Conservation (phyloP, 2,329 filamentous ascomycete species). For the Sporothrix brasiliensis region DNA sequence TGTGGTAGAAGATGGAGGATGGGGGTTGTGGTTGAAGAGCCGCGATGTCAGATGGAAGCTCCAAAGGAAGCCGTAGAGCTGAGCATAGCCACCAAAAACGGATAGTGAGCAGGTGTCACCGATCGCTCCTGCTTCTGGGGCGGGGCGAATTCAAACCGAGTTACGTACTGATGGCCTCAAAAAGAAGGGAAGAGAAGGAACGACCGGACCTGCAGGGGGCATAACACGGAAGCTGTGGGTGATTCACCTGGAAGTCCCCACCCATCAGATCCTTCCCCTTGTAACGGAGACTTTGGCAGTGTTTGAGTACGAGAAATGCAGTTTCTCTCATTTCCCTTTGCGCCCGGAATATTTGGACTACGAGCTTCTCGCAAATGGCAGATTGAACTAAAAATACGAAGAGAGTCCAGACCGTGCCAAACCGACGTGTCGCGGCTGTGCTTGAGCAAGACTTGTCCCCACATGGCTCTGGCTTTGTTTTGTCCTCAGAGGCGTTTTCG, state of each 20-base stretch:
- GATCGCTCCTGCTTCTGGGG: conserved; percentile 6
- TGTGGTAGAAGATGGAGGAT: not conserved
- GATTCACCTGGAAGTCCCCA: not conserved
- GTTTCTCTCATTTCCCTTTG: not conserved
- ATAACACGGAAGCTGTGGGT: conserved; percentile 8
- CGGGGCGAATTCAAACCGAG: not conserved
- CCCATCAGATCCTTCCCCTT: conserved; percentile 1
- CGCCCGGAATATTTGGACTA: not conserved
- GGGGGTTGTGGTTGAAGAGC: not conserved
- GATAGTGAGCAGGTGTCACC: not conserved
- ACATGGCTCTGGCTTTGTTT: conserved; percentile 7
- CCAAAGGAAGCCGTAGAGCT: not conserved
- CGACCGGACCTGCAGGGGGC: not conserved
- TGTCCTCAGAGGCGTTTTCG: conserved; percentile 15
- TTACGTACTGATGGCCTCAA: conserved; percentile 4
- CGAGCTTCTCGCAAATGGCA: not conserved
- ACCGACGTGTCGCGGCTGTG: not conserved
- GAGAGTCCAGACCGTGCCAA: not conserved
- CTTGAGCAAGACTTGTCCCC: conserved; percentile 8
- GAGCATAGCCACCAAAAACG: not conserved
- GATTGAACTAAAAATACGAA: not conserved
- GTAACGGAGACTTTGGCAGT: not conserved
- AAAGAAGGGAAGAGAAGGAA: not conserved
- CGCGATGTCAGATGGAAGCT: conserved; percentile 2
- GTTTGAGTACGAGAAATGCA: conserved; percentile 6